These are phyloP conservation scores for Ophiocytium majus DNA, from an alignment of 352 stramenopile genomes.

Conservation along the genomic window DNA sequence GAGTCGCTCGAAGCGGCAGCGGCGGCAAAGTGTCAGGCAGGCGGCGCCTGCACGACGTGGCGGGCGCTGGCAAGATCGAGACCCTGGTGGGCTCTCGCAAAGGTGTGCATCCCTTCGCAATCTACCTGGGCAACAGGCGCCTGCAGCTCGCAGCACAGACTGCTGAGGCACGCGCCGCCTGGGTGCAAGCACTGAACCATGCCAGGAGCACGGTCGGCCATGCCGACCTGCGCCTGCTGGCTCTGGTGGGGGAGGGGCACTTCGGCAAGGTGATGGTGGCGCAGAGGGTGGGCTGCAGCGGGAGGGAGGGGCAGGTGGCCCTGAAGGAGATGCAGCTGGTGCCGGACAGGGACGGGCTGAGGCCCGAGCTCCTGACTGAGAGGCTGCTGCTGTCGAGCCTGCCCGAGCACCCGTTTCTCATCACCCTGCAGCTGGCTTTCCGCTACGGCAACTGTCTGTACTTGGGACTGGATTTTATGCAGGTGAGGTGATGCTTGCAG, in stretches of 20 bases:
- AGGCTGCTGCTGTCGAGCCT: slow-evolving; percentile 89
- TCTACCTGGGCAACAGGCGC: background rate
- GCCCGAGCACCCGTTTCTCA: slow-evolving; percentile 93
- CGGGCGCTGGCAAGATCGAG: background rate
- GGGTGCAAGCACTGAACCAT: background rate
- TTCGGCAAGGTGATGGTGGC: slow-evolving; percentile 88
- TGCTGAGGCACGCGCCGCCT: background rate
- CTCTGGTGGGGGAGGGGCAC: slow-evolving; percentile 93
- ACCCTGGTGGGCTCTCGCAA: background rate
- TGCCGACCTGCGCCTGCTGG: slow-evolving; percentile 90
- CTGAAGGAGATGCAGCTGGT: slow-evolving; percentile 45
- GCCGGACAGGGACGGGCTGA: slow-evolving; percentile 77
- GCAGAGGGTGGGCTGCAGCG: slow-evolving; percentile 12
- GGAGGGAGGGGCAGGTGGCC: slow-evolving; percentile 26
- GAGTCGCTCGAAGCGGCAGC: no score
- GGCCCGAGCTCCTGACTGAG: slow-evolving; percentile 93
- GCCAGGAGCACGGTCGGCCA: slow-evolving; percentile 52
- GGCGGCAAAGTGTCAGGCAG: background rate
- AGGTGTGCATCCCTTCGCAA: background rate
- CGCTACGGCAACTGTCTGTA: slow-evolving; percentile 48
- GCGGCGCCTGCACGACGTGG: background rate
- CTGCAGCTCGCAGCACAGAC: background rate
- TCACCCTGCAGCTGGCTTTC: slow-evolving; percentile 80
- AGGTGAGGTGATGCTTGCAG: no score
- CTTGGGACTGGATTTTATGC: slow-evolving; percentile 50